These are phyloP conservation scores for Hygrophorus russula DNA, from an alignment of 768 basidiomycete species.

Conservation along the genomic window DNA sequence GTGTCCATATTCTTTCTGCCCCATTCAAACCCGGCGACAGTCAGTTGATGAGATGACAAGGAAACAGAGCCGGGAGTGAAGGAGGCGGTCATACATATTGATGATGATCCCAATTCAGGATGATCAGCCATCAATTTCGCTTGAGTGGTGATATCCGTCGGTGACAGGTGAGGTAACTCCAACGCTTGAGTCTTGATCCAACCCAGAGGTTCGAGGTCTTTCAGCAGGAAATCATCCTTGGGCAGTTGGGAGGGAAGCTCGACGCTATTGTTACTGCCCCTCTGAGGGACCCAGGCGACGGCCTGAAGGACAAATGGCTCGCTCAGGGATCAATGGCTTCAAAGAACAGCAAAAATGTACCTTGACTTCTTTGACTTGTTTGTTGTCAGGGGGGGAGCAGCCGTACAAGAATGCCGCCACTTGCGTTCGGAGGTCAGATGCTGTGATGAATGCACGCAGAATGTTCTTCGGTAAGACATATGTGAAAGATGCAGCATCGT, in stretches of 20 bases:
- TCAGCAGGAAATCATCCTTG: conserved; percentile 88
- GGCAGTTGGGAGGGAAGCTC: conserved; percentile 87
- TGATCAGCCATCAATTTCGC: conserved; percentile 97
- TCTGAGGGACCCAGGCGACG: conserved; percentile 94
- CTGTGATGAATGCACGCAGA: conserved; percentile 84
- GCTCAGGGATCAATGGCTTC: neutral
- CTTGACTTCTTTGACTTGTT: conserved; percentile 98
- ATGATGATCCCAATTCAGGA: conserved; percentile 87
- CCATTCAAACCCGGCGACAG: conserved; percentile 95
- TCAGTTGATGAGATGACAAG: conserved; percentile 82
- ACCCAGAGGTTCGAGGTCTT: conserved; percentile 89
- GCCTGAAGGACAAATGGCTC: conserved; percentile 31
- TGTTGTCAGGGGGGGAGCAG: conserved; percentile 87
- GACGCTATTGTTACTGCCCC: conserved; percentile 89
- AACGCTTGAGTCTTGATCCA: conserved; percentile 97
- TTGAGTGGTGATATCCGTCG: conserved; percentile 87
- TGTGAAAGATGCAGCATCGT: conserved; percentile 89
- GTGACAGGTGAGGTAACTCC: conserved; percentile 86
- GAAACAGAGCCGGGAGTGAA: conserved; percentile 99
- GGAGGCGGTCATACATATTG: conserved; percentile 87
- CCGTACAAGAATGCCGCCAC: conserved; percentile 94
- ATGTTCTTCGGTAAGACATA: conserved; percentile 98
- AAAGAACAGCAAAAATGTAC: conserved; percentile 17
- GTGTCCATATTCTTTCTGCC: conserved; percentile 88
- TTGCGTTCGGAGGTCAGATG: conserved; percentile 91